phyloP scores from a whole-genome alignment of 305 asterid species.

The Euphrasia arctica region DNA sequence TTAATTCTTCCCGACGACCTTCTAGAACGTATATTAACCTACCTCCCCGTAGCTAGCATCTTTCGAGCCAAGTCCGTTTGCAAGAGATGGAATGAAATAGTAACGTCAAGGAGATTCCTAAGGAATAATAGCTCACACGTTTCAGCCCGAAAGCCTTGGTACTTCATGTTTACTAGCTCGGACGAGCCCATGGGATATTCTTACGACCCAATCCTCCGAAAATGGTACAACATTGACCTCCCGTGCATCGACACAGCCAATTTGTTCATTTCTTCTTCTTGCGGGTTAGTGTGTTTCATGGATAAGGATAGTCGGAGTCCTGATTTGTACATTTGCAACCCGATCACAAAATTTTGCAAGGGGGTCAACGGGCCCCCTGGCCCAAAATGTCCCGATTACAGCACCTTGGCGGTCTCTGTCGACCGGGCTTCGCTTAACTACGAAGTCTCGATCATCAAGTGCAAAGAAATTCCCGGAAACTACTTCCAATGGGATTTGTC shows the following conservation, averaged over 20 bases:
- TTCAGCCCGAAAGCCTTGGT: conserved; percentile 68
- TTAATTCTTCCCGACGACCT: conserved; percentile 74
- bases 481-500: conserved; percentile 79
- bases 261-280: conserved; percentile 70
- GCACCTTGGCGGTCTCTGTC: conserved; percentile 63
- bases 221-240: conserved; percentile 76
- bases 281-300: conserved; percentile 81
- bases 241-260: conserved; percentile 67
- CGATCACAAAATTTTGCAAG: conserved; percentile 47
- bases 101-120: conserved; percentile 61
- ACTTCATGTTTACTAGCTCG: conserved; percentile 91
- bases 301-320: conserved; percentile 62
- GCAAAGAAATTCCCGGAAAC: conserved; percentile 72
- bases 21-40: conserved; percentile 70
- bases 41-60: conserved; percentile 79
- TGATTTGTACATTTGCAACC: conserved; percentile 62
- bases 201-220: conserved; percentile 62
- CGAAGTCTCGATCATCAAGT: conserved; percentile 50
- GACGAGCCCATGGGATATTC: conserved; percentile 78
- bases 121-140: conserved; percentile 44
- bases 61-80: conserved; percentile 73
- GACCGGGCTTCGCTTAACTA: conserved; percentile 40
- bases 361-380: conserved; percentile 56
- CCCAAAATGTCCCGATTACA: conserved; percentile 60
- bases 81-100: conserved; percentile 81